phyloP scores from a whole-genome alignment of 2,329 filamentous ascomycete species.

The Erysiphe pisi region DNA sequence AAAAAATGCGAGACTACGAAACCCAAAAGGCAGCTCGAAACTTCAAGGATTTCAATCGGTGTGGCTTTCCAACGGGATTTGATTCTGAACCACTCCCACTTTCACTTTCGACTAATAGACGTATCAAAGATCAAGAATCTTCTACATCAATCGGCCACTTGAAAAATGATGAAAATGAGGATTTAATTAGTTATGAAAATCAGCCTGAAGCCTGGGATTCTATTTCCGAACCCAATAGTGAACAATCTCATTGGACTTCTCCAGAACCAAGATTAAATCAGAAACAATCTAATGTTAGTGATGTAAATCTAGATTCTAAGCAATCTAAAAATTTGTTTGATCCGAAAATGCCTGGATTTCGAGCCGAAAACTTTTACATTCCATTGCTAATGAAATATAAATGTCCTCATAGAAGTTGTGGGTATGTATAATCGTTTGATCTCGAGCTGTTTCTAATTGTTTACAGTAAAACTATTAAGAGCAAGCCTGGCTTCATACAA shows the following conservation, averaged over 20 bases:
- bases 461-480: conserved; percentile 30
- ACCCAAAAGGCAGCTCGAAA: conserved; percentile 27
- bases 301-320: not conserved
- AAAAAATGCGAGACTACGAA: conserved; percentile 27
- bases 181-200: not conserved
- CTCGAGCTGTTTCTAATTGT: not conserved
- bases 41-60: conserved; percentile 28
- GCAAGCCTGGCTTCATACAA: conserved; percentile 30
- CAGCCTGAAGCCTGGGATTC: too few relatives aligned
- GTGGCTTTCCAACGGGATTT: not conserved
- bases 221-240: too few relatives aligned
- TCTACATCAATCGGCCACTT: too few relatives aligned
- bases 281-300: too few relatives aligned
- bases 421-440: conserved; percentile 31
- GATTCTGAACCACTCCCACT: conserved; percentile 20
- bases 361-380: conserved; percentile 31
- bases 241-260: too few relatives aligned
- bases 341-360: conserved; percentile 32
- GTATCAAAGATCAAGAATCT: too few relatives aligned
- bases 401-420: conserved; percentile 34
- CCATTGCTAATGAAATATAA: conserved; percentile 32
- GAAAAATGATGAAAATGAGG: not conserved
- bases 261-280: too few relatives aligned
- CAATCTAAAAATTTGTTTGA: conserved; percentile 29
- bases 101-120: too few relatives aligned